Evolutionary conservation across 192 early-diverging fungal species (phyloP).

Genomic region (Fimicolochytrium jonesii): DNA sequence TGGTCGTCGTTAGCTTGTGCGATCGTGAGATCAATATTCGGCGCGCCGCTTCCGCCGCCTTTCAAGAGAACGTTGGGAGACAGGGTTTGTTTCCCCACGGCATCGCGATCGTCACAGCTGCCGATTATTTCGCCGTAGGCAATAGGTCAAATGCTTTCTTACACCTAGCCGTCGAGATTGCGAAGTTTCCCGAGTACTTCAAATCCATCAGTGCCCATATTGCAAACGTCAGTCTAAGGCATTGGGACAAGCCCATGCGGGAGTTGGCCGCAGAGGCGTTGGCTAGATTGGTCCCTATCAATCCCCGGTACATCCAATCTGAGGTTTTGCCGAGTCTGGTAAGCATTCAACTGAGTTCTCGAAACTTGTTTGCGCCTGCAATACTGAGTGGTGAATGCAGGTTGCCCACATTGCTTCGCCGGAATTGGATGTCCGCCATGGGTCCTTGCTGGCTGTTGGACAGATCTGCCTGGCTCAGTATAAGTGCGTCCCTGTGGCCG

Average conservation of each 20-base stretch:
- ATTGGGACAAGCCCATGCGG: slow-evolving; percentile 87
- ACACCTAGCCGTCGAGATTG: slow-evolving; percentile 66
- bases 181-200: slow-evolving; percentile 76
- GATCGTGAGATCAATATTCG: slow-evolving; percentile 94
- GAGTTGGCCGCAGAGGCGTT: slow-evolving; percentile 73
- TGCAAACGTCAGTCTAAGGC: slow-evolving; percentile 56
- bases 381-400: too few relatives aligned
- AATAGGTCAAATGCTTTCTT: slow-evolving; percentile 73
- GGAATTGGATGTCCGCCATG: slow-evolving; percentile 58
- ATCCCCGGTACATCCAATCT: slow-evolving; percentile 20
- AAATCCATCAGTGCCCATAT: slow-evolving; percentile 70
- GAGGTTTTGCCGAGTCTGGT: slow-evolving; percentile 21
- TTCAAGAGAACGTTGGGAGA: slow-evolving; percentile 96
- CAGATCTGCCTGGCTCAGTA: slow-evolving; percentile 54
- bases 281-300: slow-evolving; percentile 50
- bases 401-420: slow-evolving; percentile 34
- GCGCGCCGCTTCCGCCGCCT: slow-evolving; percentile 90
- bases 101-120: slow-evolving; percentile 82
- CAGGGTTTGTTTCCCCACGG: slow-evolving; percentile 90
- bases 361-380: too few relatives aligned
- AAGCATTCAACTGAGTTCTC: too few relatives aligned
- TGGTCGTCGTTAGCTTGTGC: slow-evolving; percentile 77
- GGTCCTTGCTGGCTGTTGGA: slow-evolving; percentile 53
- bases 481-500: not conserved
- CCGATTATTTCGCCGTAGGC: slow-evolving; percentile 91